These are phyloP conservation scores for carrot (Daucus carota) DNA, from an alignment of 129 eudicot genomes.

Conservation along the genomic window DH1_v3.0 NC_030381.2:31529001-31529500, in stretches of 20 bases:
- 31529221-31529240: background rate
- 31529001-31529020: slow-evolving; percentile 49
- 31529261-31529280: slow-evolving; percentile 48
- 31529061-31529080: background rate
- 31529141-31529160: background rate
- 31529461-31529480: background rate
- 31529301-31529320: slow-evolving; percentile 64
- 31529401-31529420: background rate
- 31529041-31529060: background rate
- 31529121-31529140: background rate
- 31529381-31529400: background rate
- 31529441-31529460: background rate
- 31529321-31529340: slow-evolving; percentile 66
- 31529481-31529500: slow-evolving; percentile 57
- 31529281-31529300: slow-evolving; percentile 60
- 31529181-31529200: too few relatives aligned
- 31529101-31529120: too few relatives aligned
- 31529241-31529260: background rate
- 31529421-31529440: background rate
- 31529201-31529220: background rate
- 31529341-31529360: slow-evolving; percentile 59
- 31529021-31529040: too few relatives aligned
- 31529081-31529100: background rate
- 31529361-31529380: background rate
- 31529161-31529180: background rate